Evolutionary conservation across 345 rosid species (phyloP), one percentile per base, ranked within the genome.

Genomic region (Gossypioides kirkii): DNA sequence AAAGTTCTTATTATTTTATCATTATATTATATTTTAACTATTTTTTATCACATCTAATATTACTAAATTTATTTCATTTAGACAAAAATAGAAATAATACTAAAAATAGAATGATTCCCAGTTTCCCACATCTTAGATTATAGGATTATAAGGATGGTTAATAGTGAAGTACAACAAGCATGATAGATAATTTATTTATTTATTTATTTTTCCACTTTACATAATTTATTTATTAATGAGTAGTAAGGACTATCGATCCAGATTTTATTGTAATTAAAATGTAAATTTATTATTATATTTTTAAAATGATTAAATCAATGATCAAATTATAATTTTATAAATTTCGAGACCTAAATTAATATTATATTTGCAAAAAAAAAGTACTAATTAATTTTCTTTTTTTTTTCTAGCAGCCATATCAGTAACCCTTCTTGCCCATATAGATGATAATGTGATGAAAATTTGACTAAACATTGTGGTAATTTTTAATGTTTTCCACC

Each of bases 51-150:
- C 5, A 0, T 28, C 32, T 28, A 4, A 49, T 49, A 49, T 49
- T 49, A 49, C 6, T 18, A 50, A 50, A 50, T 17, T 1, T 50
- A n/a, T 66, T 46, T 10, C 22, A 7, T 45, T 46, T 66, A 20
- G 23, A 32, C 46, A 18, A 69, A 69, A 50, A 11, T 10, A 49
- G 25, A 50, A 50, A 69, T 0, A 26, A 28, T 50, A 50, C 72
- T 49, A 25, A 6, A 12, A 68, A 11, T 49, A 68, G 72, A 5
- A 55, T 64, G 72, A 77, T 71, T 55, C 46, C 12, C 46, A n/a
- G 72, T 32, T 32, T 32, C 38, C 36, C 38, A 36, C 52, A 53
- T 70, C 58, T 61, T 70, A 16, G 38, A 64, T 77, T 20, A 45
- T 10, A 54, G 10, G 58, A 70, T 42, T 38, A 18, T 4, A 8